Base-by-base conservation (phyloP, 1,284 basidiomycete genomes). In the Lentinula novae-zelandiae region DNA sequence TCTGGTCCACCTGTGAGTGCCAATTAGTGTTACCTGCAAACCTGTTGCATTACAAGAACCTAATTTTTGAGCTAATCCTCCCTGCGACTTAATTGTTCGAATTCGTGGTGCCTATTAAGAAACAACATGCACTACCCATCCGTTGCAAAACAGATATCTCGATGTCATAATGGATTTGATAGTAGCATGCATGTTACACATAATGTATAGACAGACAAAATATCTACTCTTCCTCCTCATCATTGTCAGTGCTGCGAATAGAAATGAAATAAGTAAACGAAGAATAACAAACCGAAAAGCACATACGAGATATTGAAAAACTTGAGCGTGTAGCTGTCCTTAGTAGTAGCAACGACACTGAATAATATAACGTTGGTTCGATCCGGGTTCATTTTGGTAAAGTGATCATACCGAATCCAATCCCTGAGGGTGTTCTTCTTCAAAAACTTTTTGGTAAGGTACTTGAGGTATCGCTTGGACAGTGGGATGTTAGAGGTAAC, bases 361-460 rank as follows among this genome's bases (percentile, higher is more conserved):
- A 60, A 57, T 53, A 58, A 56, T 53, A 7, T 34, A 33, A 33
- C 6, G 39, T 60, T 13, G 56, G 44, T 59, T 12, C 52, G 52
- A 5, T 58, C 12, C 13, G 31, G 31, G 20, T 9, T 7, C 42
- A 55, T 9, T 17, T 7, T 13, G 12, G 31, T 20, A 31, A 15
- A 53, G n/a, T 9, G 51, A n/a, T 17, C 76, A 40, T 64, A 86
- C 83, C 90, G 90, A 73, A 93, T 90, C 89, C 90, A 93, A 76
- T 93, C 91, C 66, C 91, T 87, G 66, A 93, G 82, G 49, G 82
- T 78, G 77, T 92, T 92, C 82, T 93, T 94, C 81, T 95, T 95
- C 77, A 96, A 83, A 83, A 93, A 95, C 82, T 96, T 96, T 83
- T 96, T 96, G 62, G 94, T 96, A 66, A 96, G 83, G 79, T 96